These are phyloP conservation scores for Phytopythium aichiense DNA, from an alignment of 352 stramenopile genomes.

Conservation along the genomic window DNA sequence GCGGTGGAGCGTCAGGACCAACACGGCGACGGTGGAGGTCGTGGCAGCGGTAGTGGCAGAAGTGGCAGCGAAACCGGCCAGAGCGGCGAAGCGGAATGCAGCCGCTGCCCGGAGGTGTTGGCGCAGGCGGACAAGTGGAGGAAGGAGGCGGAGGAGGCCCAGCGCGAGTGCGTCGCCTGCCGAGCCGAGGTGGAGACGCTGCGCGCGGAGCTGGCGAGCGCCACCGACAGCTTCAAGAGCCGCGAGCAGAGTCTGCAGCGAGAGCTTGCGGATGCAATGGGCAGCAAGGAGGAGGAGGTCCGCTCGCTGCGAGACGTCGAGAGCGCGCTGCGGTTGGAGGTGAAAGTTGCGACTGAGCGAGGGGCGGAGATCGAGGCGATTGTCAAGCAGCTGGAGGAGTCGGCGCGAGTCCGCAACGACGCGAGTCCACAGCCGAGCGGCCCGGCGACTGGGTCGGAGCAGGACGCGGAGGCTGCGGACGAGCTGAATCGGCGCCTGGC, in stretches of 20 bases:
- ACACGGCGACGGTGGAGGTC: neutral
- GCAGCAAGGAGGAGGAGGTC: neutral
- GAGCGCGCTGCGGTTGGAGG: neutral
- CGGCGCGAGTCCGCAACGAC: too few relatives aligned
- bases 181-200: neutral
- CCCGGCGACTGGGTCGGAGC: neutral
- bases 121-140: neutral
- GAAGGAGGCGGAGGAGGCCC: neutral
- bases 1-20: neutral
- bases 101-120: neutral
- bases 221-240: neutral
- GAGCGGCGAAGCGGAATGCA: neutral
- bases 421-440: neutral
- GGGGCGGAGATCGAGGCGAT: neutral
- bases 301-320: neutral
- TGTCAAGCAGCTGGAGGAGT: neutral
- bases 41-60: neutral
- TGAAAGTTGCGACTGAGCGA: neutral
- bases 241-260: neutral
- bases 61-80: neutral
- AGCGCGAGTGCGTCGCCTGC: neutral
- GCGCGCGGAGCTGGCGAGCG: neutral
- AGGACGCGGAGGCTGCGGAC: conserved; percentile 1
- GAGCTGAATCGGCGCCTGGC: conserved; percentile 12
- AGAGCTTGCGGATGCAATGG: neutral